phyloP scores from a whole-genome alignment of 345 rosid genomes.

The Excoecaria cochinchinensis region DNA sequence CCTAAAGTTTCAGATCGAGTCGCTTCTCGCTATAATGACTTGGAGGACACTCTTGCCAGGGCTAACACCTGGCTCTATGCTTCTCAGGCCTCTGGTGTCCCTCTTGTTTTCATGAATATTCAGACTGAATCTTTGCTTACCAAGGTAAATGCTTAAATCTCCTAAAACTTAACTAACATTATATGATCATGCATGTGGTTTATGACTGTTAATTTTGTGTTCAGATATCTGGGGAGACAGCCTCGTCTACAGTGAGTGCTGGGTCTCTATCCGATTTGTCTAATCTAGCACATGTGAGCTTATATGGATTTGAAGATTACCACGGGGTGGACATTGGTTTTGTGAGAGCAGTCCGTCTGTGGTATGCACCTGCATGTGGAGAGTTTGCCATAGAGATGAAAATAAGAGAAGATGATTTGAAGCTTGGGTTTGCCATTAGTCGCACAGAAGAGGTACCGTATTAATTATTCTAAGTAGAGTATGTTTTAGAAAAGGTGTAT shows the following conservation, averaged over 20 bases:
- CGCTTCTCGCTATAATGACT: conserved; percentile 78
- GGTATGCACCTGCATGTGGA: conserved; percentile 77
- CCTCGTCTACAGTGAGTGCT: conserved; percentile 78
- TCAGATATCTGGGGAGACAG: conserved; percentile 95
- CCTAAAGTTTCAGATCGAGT: conserved; percentile 62
- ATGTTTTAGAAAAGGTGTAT: too few species aligned
- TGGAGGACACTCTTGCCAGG: conserved; percentile 95
- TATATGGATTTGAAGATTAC: conserved; percentile 96
- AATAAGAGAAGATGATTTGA: conserved; percentile 67
- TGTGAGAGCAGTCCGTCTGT: conserved; percentile 87
- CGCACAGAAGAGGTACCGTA: conserved; percentile 86
- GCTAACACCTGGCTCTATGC: conserved; percentile 87
- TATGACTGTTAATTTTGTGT: conserved; percentile 3
- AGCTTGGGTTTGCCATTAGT: conserved; percentile 96
- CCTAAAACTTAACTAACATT: too few species aligned
- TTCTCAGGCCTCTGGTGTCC: conserved; percentile 79
- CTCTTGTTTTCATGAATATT: conserved; percentile 78
- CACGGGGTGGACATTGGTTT: conserved; percentile 98
- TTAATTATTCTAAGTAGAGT: too few species aligned
- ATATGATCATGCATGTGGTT: background rate
- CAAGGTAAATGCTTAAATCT: conserved; percentile 46
- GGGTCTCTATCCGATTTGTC: conserved; percentile 82
- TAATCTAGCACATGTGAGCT: conserved; percentile 65
- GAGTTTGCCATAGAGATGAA: conserved; percentile 69
- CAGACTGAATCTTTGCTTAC: conserved; percentile 94